Base-by-base conservation (phyloP, 345 rosid species). In the Brassica nigra region DNA sequence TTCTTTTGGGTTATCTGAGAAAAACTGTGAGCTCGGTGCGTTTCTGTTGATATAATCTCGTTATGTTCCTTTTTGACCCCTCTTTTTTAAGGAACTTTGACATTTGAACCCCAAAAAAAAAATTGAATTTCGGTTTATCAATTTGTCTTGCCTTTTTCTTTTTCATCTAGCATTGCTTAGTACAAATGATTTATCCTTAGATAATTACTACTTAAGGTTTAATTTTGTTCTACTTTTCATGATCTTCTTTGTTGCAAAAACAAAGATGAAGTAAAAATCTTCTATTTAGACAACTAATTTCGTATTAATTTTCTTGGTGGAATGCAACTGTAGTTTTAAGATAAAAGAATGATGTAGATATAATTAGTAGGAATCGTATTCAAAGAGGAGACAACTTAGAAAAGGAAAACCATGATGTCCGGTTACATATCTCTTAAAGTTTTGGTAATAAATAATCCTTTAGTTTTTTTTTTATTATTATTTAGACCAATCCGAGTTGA, bases 1-100 rank as follows among this genome's bases (percentile, higher is more conserved):
- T 76, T 42, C 11, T 75, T 81, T 78, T 75, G 57, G 18, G 83
- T 68, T 44, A 69, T 68, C 75, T 55, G 36, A 66, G 16, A 0
- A 31, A 52, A 66, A 66, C 52, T 66, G 47, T 37, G 68, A 34
- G 29, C 76, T 47, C 23, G 27, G 59, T 80, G 76, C 83, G 79
- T 75, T 80, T 75, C 76, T 80, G 67, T 75, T 80, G 66, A 75
- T 80, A 54, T 28, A 62, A 39, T 68, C 63, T 74, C 61, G 59
- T 62, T 8, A 34, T 47, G 62, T 80, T 74, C 75, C 66, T 80
- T 16, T 62, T 15, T 44, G 68, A 44, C 78, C 78, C 64, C 8
- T 1, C 68, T 2, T 73, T 62, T 66, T 73, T 37, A 8, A 3
- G 67, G 49, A 55, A 55, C 28, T 78, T 71, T 71, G 20, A 71